phyloP scores from a whole-genome alignment of 345 rosid genomes.

The Theobroma cacao region DNA sequence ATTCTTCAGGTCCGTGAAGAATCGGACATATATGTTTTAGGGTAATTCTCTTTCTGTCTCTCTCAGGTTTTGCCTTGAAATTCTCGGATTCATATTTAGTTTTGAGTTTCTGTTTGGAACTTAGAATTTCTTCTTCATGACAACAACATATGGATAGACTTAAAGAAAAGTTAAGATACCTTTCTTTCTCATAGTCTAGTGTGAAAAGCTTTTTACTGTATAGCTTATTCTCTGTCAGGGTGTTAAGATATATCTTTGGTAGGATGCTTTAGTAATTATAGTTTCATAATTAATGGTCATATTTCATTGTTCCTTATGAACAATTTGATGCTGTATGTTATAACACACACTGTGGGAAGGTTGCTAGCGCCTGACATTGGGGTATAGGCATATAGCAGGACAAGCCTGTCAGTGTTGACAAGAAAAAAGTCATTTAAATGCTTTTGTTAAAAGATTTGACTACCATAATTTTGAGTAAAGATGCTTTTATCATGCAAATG shows the following conservation, averaged over 20 bases:
- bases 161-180: not conserved
- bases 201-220: not conserved
- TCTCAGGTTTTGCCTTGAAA: conserved; percentile 2
- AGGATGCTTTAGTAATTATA: not conserved
- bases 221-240: not conserved
- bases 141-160: not conserved
- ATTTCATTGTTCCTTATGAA: not conserved
- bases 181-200: conserved; percentile 1
- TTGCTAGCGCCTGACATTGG: not conserved
- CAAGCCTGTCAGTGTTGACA: not conserved
- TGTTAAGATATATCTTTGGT: not conserved
- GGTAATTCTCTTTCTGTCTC: conserved; percentile 36
- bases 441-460: not conserved
- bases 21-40: conserved; percentile 79
- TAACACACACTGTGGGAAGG: not conserved
- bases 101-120: not conserved
- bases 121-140: not conserved
- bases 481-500: not conserved
- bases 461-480: not conserved
- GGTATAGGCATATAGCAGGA: not conserved
- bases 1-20: conserved; percentile 61
- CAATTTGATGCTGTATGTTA: not conserved
- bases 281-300: not conserved
- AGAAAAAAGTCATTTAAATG: not conserved
- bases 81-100: not conserved